phyloP scores from a whole-genome alignment of 164 flowering plant species.

The Vitis labrusca region DNA sequence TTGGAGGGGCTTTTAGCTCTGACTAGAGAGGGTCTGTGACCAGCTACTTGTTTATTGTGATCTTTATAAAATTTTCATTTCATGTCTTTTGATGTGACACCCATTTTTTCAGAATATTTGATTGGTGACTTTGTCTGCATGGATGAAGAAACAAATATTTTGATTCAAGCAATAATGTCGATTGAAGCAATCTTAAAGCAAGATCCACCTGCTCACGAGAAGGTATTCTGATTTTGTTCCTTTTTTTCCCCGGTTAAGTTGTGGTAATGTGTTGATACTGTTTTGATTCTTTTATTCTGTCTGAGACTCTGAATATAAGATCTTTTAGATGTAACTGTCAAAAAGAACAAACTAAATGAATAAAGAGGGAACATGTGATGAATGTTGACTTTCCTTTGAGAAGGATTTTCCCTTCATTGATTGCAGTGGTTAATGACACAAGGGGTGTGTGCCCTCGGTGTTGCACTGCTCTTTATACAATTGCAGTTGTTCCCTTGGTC shows the following conservation, averaged over 20 bases:
- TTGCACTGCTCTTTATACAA: too few species aligned
- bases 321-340: too few species aligned
- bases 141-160: constrained; percentile 66
- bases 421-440: too few species aligned
- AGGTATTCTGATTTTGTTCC: constrained; percentile 38
- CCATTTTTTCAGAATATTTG: constrained; percentile 47
- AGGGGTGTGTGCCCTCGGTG: too few species aligned
- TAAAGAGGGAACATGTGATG: too few species aligned
- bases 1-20: constrained; percentile 75
- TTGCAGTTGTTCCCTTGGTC: too few species aligned
- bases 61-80: not conserved
- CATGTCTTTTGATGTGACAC: constrained; percentile 8
- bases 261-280: not conserved
- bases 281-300: not conserved
- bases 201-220: constrained; percentile 73
- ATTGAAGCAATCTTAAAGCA: constrained; percentile 68
- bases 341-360: too few species aligned
- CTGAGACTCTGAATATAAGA: not conserved
- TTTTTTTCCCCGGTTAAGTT: not conserved
- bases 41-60: not conserved
- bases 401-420: too few species aligned
- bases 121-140: constrained; percentile 27
- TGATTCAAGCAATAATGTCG: constrained; percentile 79
- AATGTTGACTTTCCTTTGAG: too few species aligned
- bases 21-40: constrained; percentile 56